Conservation (phyloP, 1,139 yeast species). For the Debaryomyces udenii region DNA sequence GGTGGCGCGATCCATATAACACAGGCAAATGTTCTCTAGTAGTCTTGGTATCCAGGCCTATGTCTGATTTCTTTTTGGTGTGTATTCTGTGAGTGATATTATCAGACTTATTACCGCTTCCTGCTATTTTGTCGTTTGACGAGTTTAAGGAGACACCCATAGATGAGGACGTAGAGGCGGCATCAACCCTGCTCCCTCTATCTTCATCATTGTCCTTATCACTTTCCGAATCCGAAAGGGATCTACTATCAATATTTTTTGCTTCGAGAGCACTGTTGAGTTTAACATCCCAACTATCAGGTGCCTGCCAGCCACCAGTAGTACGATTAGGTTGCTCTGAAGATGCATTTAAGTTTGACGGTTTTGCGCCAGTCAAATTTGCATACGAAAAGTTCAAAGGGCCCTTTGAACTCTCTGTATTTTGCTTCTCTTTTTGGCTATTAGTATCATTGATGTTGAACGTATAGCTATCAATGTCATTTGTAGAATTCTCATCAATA, state of each 20-base stretch:
- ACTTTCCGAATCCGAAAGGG: constrained; percentile 25
- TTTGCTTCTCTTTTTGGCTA: background rate
- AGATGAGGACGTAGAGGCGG: constrained; percentile 5
- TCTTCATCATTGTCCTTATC: constrained; percentile 12
- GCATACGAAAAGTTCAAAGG: constrained; percentile 11
- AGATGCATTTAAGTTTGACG: constrained; percentile 9
- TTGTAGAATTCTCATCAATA: background rate
- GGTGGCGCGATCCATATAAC: constrained; percentile 39
- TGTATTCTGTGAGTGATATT: constrained; percentile 8
- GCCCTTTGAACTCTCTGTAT: constrained; percentile 6
- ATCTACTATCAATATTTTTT: constrained; percentile 13
- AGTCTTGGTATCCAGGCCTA: background rate
- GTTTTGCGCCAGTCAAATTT: constrained; percentile 12
- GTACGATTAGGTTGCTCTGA: constrained; percentile 8
- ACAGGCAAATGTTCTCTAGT: constrained; percentile 30
- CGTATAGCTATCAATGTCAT: constrained; percentile 8
- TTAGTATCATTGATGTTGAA: constrained; percentile 5
- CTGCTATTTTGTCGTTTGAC: constrained; percentile 1
- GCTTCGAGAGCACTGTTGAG: constrained; percentile 23
- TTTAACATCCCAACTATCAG: constrained; percentile 81
- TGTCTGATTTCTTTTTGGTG: constrained; percentile 10
- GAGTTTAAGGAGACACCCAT: background rate
- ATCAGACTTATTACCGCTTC: background rate
- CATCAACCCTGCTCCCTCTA: constrained; percentile 11
- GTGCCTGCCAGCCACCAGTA: constrained; percentile 58